Evolutionary conservation across 805 yeast species (phyloP).

Genomic region (Teunomyces panamensis): DNA sequence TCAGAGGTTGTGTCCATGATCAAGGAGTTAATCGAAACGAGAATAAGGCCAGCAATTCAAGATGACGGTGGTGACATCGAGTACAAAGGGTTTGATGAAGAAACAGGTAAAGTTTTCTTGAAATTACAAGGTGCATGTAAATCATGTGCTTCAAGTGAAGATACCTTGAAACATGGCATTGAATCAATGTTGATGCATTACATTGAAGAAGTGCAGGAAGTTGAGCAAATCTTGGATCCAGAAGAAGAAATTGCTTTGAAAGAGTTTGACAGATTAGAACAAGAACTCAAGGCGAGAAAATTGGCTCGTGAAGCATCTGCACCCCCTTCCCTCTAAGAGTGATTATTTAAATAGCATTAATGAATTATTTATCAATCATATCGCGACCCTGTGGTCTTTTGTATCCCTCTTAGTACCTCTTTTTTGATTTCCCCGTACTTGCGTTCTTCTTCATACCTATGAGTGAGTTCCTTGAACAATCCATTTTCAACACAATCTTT

Average conservation of each 20-base stretch:
- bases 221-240: constrained; percentile 78
- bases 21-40: constrained; percentile 86
- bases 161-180: constrained; percentile 91
- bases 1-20: constrained; percentile 82
- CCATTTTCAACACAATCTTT: constrained; percentile 38
- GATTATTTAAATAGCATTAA: background rate
- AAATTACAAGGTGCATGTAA: constrained; percentile 95
- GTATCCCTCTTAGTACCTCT: constrained; percentile 1
- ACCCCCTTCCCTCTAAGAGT: constrained; percentile 22
- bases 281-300: constrained; percentile 26
- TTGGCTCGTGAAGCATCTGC: constrained; percentile 13
- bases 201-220: constrained; percentile 90
- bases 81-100: constrained; percentile 80
- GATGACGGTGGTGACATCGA: constrained; percentile 99
- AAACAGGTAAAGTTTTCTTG: constrained; percentile 81
- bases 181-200: constrained; percentile 97
- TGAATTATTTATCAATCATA: constrained; percentile 1
- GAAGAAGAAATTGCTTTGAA: constrained; percentile 73
- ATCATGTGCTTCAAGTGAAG: constrained; percentile 85
- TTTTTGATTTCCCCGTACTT: background rate
- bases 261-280: constrained; percentile 84
- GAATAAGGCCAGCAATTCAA: constrained; percentile 96
- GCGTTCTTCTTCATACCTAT: constrained; percentile 20
- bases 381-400: background rate
- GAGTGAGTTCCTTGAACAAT: constrained; percentile 30